Conservation (phyloP, 108 stramenopile species). For the Pseudonitzschia multistriata region DNA sequence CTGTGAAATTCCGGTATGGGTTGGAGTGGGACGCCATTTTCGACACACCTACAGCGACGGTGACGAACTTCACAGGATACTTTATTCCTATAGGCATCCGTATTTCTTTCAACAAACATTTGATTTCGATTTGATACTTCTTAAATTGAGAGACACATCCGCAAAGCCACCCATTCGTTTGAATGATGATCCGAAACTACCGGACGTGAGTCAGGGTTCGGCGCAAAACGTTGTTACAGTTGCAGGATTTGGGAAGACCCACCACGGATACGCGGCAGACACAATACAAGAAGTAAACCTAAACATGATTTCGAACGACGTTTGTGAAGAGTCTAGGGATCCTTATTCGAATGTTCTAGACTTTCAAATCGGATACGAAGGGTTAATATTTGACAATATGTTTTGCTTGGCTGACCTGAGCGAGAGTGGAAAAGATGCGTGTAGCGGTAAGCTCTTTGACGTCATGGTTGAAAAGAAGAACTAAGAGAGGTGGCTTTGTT, state of each 20-base stretch:
- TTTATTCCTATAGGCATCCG: constrained; percentile 8
- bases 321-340: constrained; percentile 1
- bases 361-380: constrained; percentile 3
- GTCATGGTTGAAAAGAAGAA: no score
- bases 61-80: not conserved
- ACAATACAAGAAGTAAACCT: not conserved
- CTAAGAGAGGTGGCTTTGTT: not conserved
- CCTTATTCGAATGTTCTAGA: not conserved
- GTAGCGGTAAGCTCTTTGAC: not conserved
- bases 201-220: not conserved
- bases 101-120: not conserved
- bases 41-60: not conserved
- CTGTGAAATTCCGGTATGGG: not conserved
- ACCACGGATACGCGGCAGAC: not conserved
- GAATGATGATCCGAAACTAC: not conserved
- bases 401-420: not conserved
- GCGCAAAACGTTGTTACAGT: not conserved
- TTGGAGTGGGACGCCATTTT: constrained; percentile 6
- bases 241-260: not conserved
- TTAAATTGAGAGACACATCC: not conserved
- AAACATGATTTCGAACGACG: not conserved
- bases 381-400: constrained; percentile 1
- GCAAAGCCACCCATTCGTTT: not conserved
- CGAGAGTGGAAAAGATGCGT: constrained; percentile 1
- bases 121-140: not conserved